phyloP scores from a whole-genome alignment of 345 rosid genomes.

The Pistacia atlantica region DNA sequence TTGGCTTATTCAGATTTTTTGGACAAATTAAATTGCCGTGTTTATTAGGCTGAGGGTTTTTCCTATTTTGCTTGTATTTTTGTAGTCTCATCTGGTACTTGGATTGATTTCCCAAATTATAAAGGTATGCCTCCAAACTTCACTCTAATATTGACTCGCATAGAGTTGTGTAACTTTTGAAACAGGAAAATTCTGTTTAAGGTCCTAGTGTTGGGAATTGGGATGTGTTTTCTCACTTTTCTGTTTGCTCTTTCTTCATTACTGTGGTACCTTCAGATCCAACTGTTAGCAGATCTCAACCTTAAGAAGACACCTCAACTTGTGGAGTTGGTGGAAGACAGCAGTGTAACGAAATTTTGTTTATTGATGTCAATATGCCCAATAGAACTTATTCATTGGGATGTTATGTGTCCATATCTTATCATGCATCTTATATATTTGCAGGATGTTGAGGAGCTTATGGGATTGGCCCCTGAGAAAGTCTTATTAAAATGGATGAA shows the following conservation, averaged over 20 bases:
- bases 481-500: conserved; percentile 88
- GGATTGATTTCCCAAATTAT: conserved; percentile 94
- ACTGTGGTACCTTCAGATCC: conserved; percentile 57
- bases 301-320: conserved; percentile 97
- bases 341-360: conserved; percentile 45
- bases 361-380: conserved; percentile 8
- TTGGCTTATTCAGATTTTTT: conserved; percentile 23
- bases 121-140: conserved; percentile 54
- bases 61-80: neutral
- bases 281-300: conserved; percentile 84
- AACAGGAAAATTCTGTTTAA: neutral
- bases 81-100: conserved; percentile 76
- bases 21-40: neutral
- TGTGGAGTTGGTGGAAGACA: conserved; percentile 84
- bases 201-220: no score
- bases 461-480: conserved; percentile 91
- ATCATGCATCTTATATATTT: conserved; percentile 15
- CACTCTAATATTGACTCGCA: conserved; percentile 3
- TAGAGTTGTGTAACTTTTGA: neutral
- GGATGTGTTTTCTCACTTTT: neutral
- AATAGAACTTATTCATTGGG: neutral
- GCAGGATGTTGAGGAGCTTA: conserved; percentile 90
- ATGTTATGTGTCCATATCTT: neutral
- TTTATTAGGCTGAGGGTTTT: conserved; percentile 9
- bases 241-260: conserved; percentile 1